These are phyloP conservation scores for Clohesyomyces aquaticus DNA, from an alignment of 495 filamentous ascomycete genomes.

Conservation along the genomic window DNA sequence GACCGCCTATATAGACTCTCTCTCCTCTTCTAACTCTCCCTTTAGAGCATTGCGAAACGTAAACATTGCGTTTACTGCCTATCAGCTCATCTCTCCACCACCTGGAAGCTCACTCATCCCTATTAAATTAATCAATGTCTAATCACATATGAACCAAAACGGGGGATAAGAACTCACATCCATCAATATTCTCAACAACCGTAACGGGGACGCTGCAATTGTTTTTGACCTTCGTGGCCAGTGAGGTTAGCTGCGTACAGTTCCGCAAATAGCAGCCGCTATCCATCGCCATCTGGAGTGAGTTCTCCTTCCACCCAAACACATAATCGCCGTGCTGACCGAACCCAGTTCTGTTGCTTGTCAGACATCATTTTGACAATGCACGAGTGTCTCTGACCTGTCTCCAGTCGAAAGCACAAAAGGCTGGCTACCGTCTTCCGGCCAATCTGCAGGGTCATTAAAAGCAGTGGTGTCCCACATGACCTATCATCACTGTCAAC, in stretches of 20 bases:
- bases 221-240: constrained; percentile 17
- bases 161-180: constrained; percentile 32
- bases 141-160: no score
- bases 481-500: constrained; percentile 9
- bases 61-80: no score
- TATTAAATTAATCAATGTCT: constrained; percentile 12
- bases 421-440: constrained; percentile 35
- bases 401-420: constrained; percentile 32
- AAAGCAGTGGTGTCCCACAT: constrained; percentile 30
- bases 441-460: constrained; percentile 32
- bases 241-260: constrained; percentile 6
- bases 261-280: constrained; percentile 20
- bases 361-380: background rate
- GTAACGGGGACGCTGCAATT: constrained; percentile 23
- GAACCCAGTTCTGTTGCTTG: constrained; percentile 17
- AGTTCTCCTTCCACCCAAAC: constrained; percentile 41
- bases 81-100: no score
- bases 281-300: constrained; percentile 50
- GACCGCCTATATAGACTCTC: no score
- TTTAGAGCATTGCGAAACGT: no score
- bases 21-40: no score
- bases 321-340: constrained; percentile 52
- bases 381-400: constrained; percentile 7
- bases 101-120: constrained; percentile 27
- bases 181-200: constrained; percentile 25